Percentiles rank a stretch among this genome's conserved stretches.
Conservation (phyloP, 306 rosid genomes). For the Styphnolobium japonicum region DNA sequence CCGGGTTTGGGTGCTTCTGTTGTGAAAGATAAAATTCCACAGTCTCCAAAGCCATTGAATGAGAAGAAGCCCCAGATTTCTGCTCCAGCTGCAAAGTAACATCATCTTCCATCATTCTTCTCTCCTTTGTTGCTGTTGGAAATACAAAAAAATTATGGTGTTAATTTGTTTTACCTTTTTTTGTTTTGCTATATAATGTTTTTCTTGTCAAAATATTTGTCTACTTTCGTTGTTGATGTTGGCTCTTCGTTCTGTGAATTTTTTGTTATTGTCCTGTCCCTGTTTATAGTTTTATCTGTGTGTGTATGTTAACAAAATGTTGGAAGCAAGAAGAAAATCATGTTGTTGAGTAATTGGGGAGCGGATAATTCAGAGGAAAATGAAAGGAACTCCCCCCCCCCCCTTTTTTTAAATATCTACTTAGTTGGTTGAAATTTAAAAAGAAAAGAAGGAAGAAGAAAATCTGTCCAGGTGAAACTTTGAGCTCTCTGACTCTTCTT, state of each 20-base stretch:
- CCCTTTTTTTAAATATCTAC: neutral
- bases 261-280: neutral
- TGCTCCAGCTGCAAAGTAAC: slow-evolving; percentile 72
- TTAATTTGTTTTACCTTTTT: neutral
- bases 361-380: neutral
- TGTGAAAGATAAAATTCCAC: slow-evolving; percentile 54
- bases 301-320: neutral
- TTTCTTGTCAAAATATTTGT: neutral
- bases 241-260: neutral
- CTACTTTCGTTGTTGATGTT: neutral
- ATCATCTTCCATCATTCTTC: neutral
- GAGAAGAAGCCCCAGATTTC: slow-evolving; percentile 74
- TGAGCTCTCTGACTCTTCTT: neutral
- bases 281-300: neutral
- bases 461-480: neutral
- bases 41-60: slow-evolving; percentile 57
- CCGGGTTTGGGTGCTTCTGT: slow-evolving; percentile 27
- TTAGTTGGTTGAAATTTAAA: neutral
- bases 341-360: neutral
- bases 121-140: neutral
- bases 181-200: neutral
- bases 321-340: neutral
- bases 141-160: neutral
- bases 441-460: neutral
- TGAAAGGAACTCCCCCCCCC: neutral